Evolutionary conservation across 2,329 filamentous ascomycete genomes (phyloP).

Genomic region (Taxawa tesnikishii): DNA sequence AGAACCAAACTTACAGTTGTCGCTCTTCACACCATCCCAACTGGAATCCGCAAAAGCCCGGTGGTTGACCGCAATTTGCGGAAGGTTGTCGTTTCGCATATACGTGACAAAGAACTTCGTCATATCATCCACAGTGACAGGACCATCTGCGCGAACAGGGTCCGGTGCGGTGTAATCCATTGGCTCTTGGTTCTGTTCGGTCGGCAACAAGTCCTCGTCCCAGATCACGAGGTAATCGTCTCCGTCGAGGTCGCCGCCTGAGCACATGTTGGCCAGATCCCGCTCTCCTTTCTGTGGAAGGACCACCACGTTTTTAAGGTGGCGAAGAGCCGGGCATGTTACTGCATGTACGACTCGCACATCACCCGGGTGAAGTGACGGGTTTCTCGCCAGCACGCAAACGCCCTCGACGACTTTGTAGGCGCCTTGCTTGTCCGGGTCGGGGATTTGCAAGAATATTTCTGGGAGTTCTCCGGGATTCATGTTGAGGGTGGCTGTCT

Average conservation of each 20-base stretch:
- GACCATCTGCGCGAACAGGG: conserved; percentile 42
- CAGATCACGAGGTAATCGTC: conserved; percentile 94
- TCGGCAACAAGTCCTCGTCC: conserved; percentile 63
- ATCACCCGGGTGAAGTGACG: conserved; percentile 86
- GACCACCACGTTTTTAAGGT: conserved; percentile 76
- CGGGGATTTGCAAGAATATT: conserved; percentile 76
- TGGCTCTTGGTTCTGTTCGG: conserved; percentile 56
- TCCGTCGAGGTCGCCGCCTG: conserved; percentile 88
- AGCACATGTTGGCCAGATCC: conserved; percentile 86
- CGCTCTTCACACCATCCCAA: conserved; percentile 51
- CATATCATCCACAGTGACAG: conserved; percentile 62
- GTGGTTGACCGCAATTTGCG: conserved; percentile 70
- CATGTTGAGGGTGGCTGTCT: conserved; percentile 56
- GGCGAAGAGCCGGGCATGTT: conserved; percentile 56
- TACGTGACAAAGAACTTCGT: conserved; percentile 80
- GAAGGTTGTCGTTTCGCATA: conserved; percentile 80
- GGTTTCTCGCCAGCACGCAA: conserved; percentile 81
- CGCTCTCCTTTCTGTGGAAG: conserved; percentile 73
- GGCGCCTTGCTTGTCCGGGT: conserved; percentile 37
- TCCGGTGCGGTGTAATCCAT: conserved; percentile 62
- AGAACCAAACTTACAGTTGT: too few relatives aligned
- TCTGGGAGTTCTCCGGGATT: conserved; percentile 53
- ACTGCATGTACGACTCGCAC: conserved; percentile 79
- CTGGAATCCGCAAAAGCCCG: conserved; percentile 61
- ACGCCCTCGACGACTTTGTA: conserved; percentile 60